Evolutionary conservation across 2,329 filamentous ascomycete species (phyloP).

Genomic region (Myriangium duriaei): DNA sequence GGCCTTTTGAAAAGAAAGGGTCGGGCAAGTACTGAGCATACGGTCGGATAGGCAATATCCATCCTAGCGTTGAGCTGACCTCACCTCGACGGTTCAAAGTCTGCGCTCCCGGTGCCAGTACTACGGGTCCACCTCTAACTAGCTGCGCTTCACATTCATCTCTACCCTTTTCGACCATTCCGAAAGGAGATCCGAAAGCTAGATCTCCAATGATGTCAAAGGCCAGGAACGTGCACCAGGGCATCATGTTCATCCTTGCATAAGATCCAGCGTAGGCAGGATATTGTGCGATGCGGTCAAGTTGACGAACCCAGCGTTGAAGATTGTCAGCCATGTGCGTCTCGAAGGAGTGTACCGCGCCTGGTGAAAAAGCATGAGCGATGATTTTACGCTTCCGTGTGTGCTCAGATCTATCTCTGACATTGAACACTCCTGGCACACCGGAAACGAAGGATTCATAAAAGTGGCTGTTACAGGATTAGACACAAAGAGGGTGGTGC

Average conservation of each 20-base stretch:
- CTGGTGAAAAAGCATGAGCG: slow-evolving; percentile 24
- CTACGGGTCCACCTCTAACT: slow-evolving; percentile 14
- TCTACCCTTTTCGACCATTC: slow-evolving; percentile 16
- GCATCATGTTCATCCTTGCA: slow-evolving; percentile 16
- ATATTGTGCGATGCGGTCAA: slow-evolving; percentile 13
- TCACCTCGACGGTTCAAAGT: slow-evolving; percentile 16
- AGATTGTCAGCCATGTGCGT: slow-evolving; percentile 21
- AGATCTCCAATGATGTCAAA: slow-evolving; percentile 17
- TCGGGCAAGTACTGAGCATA: slow-evolving; percentile 17
- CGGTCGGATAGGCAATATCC: slow-evolving; percentile 13
- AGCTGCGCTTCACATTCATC: slow-evolving; percentile 16
- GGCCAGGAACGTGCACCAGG: slow-evolving; percentile 17
- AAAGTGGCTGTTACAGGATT: slow-evolving; percentile 13
- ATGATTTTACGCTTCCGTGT: slow-evolving; percentile 25
- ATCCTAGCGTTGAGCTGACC: slow-evolving; percentile 15
- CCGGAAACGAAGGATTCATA: slow-evolving; percentile 25
- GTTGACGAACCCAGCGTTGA: slow-evolving; percentile 14
- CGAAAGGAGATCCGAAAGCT: slow-evolving; percentile 19
- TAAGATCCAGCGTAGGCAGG: slow-evolving; percentile 11
- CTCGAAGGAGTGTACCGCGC: slow-evolving; percentile 22
- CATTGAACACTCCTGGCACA: slow-evolving; percentile 24
- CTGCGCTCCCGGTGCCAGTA: slow-evolving; percentile 14
- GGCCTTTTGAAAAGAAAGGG: slow-evolving; percentile 17
- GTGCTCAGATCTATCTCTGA: slow-evolving; percentile 22
- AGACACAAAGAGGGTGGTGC: neutral